Base-by-base conservation (phyloP, 2,329 filamentous ascomycete species). In the Aureobasidium sp. region DNA sequence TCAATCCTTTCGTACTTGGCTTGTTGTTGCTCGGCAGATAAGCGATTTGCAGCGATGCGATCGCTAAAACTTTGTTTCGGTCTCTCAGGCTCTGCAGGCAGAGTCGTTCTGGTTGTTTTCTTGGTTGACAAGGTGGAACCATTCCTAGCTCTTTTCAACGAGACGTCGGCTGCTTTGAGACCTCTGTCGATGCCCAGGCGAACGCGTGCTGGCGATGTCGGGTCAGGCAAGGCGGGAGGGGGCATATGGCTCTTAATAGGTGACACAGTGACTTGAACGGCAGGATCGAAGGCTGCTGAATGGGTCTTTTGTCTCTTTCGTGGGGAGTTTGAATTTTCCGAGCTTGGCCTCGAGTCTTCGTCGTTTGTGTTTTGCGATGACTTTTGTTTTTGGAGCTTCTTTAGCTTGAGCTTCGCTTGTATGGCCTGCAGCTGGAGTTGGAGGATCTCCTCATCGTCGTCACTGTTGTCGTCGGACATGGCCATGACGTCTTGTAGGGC, bases 161-260 rank as follows among this genome's bases (percentile, higher is more conserved):
- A 97, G 36, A 97, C 81, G 68, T 97, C 91, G 62, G 84, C 84
- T 2, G 87, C 91, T 67, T 81, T 88, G 41, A 92, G 77, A 1
- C 91, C 91, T 72, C 96, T 95, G 74, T 96, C 92, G 64, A 97
- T 95, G 5, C 94, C 93, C 16, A 97, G 74, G n/a, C 91, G 75
- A 14, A 94, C 83, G 63, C 92, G 82, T 59, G 88, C 88, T 1
- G 94, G 93, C 1, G 92, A 97, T 30, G 81, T 84, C 16, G 77
- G 69, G 2, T 79, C 70, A 1, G 30, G 49, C 11, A 16, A 8
- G 9, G 59, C 16, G 25, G 59, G 59, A n/a, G 74, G 71, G 14
- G 78, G 73, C 45, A 72, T 80, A 75, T 67, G 67, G 36, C 71
- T 78, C 67, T 77, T 84, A 73, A 76, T 81, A 2, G 85, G 87